These are phyloP conservation scores for Globisporangium acanthophoron DNA, from an alignment of 352 stramenopile species.

Conservation along the genomic window DNA sequence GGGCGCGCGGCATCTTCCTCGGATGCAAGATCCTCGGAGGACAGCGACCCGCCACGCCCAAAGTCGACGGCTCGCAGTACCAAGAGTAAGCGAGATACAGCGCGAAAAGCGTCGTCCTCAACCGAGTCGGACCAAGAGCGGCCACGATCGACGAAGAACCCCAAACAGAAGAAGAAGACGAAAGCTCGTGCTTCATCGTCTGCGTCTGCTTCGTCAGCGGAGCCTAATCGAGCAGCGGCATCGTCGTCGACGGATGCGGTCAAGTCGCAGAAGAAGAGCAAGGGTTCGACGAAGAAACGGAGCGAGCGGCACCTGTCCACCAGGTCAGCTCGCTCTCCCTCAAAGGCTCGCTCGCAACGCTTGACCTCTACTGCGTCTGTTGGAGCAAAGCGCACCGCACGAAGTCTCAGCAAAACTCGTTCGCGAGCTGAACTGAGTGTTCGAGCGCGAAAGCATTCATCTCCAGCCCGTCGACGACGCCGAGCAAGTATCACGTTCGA, in stretches of 20 bases:
- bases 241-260: not conserved
- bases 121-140: slow-evolving; percentile 11
- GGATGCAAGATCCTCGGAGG: not conserved
- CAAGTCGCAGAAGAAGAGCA: slow-evolving; percentile 1
- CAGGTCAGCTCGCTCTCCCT: not conserved
- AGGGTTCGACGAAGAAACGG: not conserved
- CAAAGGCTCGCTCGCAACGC: slow-evolving; percentile 1
- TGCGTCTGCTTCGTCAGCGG: not conserved
- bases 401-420: not conserved
- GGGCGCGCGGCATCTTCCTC: not conserved
- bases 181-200: not conserved
- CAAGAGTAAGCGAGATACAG: not conserved
- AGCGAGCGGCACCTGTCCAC: slow-evolving; percentile 5
- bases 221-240: not conserved
- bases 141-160: not conserved
- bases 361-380: not conserved
- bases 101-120: slow-evolving; percentile 2
- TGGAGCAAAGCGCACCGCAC: not conserved
- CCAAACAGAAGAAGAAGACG: not conserved
- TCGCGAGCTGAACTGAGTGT: not conserved
- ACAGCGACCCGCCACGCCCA: not conserved
- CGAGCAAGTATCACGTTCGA: not conserved
- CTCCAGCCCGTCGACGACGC: not conserved
- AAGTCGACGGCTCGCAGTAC: not conserved
- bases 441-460: not conserved